Percentiles rank a stretch among this genome's conserved stretches.
Conservation (phyloP, 2,329 filamentous ascomycete species). For the Colletotrichum plurivorum region DNA sequence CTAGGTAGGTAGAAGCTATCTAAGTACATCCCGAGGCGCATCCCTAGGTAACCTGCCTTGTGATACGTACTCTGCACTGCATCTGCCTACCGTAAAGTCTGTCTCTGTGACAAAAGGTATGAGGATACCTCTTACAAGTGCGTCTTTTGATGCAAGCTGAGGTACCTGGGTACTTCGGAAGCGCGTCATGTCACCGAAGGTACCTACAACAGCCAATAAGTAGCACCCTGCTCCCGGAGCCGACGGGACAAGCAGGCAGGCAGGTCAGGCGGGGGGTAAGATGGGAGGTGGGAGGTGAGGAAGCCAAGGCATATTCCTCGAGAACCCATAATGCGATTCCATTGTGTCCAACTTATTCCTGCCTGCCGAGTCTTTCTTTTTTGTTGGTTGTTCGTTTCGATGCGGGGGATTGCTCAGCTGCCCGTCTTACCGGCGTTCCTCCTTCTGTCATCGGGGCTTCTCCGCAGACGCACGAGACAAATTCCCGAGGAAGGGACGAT, state of each 20-base stretch:
- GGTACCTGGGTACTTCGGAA: neutral
- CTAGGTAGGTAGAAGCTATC: neutral
- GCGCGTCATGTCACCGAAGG: conserved; percentile 1
- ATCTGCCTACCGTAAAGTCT: too few species aligned
- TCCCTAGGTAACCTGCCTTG: too few species aligned
- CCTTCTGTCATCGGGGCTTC: neutral
- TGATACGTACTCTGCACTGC: too few species aligned
- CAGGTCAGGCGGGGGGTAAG: neutral
- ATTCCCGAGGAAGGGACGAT: conserved; percentile 1
- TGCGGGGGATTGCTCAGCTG: neutral
- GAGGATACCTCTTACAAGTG: neutral
- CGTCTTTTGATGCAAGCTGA: neutral
- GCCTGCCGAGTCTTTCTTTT: neutral
- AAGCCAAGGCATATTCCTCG: neutral
- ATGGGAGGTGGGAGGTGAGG: neutral
- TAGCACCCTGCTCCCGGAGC: conserved; percentile 10
- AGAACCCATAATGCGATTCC: neutral
- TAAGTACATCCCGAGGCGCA: too few species aligned
- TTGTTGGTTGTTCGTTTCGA: neutral
- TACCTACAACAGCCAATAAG: neutral
- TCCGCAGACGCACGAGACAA: neutral
- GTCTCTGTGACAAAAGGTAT: neutral
- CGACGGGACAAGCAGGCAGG: conserved; percentile 4
- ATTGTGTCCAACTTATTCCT: neutral
- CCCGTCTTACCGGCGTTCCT: neutral